A percentile compares a stretch with the other conserved stretches of the same genome.
phyloP scores from a whole-genome alignment of 2,329 filamentous ascomycete species.

The Xylaria sp. region DNA sequence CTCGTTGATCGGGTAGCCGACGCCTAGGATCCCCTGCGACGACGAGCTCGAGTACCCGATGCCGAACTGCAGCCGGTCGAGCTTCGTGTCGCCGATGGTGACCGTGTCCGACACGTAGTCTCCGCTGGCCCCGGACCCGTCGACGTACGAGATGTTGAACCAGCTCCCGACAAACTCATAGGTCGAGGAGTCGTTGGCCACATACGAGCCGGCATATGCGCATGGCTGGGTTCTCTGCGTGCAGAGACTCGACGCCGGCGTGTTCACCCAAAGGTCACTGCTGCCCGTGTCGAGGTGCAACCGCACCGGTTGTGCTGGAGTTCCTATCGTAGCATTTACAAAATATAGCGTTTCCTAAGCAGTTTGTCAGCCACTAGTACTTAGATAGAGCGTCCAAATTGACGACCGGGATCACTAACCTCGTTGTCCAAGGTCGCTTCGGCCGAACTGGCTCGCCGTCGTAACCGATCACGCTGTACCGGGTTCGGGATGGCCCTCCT shows the following conservation, averaged over 20 bases:
- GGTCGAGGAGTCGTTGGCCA: conserved; percentile 73
- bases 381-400: background rate
- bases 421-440: conserved; percentile 60
- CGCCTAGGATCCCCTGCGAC: conserved; percentile 77
- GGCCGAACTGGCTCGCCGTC: conserved; percentile 51
- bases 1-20: conserved; percentile 83
- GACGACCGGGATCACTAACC: conserved; percentile 46
- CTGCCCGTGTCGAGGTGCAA: conserved; percentile 72
- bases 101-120: conserved; percentile 82
- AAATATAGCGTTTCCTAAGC: conserved; percentile 66
- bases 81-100: conserved; percentile 57
- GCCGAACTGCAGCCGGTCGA: conserved; percentile 71
- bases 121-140: conserved; percentile 76
- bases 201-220: conserved; percentile 67
- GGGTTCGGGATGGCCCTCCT: conserved; percentile 49
- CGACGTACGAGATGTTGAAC: conserved; percentile 89
- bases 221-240: conserved; percentile 56
- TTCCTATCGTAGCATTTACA: conserved; percentile 67
- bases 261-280: conserved; percentile 75
- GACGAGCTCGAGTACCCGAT: conserved; percentile 69
- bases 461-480: conserved; percentile 50
- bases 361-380: background rate
- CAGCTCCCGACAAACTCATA: conserved; percentile 74
- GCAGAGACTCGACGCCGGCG: conserved; percentile 66
- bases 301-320: conserved; percentile 61